A percentile compares a stretch with the other conserved stretches of the same genome.
phyloP scores from a whole-genome alignment of 352 stramenopile genomes.

The Phytophthora lateralis region DNA sequence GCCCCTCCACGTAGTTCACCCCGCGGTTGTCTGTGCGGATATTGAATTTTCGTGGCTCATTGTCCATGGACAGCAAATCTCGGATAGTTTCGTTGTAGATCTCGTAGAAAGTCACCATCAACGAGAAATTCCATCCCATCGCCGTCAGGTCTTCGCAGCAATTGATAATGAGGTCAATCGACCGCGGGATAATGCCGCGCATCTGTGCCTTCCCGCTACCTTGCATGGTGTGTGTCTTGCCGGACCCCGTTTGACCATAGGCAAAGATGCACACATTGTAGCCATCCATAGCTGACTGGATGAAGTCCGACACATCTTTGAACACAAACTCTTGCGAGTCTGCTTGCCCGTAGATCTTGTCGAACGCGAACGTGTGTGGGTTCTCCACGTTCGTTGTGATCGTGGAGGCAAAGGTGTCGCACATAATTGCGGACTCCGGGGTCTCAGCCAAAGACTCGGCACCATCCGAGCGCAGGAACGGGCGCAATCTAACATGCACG shows the following conservation, averaged over 20 bases:
- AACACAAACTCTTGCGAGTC: slow-evolving; percentile 97
- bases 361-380: slow-evolving; percentile 95
- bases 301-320: slow-evolving; percentile 88
- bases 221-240: slow-evolving; percentile 73
- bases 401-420: slow-evolving; percentile 73
- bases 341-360: slow-evolving; percentile 97
- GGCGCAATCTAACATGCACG: slow-evolving; percentile 95
- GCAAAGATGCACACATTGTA: slow-evolving; percentile 99
- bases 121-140: slow-evolving; percentile 95
- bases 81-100: slow-evolving; percentile 99
- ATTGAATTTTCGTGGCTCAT: slow-evolving; percentile 67
- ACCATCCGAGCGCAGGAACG: slow-evolving; percentile 89
- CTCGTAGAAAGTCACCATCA: slow-evolving; percentile 99
- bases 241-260: slow-evolving; percentile 94
- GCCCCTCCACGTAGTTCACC: slow-evolving; percentile 88
- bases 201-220: slow-evolving; percentile 95
- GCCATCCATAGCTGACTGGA: slow-evolving; percentile 95
- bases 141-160: slow-evolving; percentile 66
- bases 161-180: slow-evolving; percentile 93
- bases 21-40: slow-evolving; percentile 84
- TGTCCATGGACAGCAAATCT: slow-evolving; percentile 92
- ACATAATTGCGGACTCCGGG: slow-evolving; percentile 60
- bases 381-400: slow-evolving; percentile 76
- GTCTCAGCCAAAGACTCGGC: slow-evolving; percentile 51
- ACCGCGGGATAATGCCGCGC: slow-evolving; percentile 97